phyloP scores from a whole-genome alignment of 176 grass and related monocot species.

The Raddia guianensis region DNA sequence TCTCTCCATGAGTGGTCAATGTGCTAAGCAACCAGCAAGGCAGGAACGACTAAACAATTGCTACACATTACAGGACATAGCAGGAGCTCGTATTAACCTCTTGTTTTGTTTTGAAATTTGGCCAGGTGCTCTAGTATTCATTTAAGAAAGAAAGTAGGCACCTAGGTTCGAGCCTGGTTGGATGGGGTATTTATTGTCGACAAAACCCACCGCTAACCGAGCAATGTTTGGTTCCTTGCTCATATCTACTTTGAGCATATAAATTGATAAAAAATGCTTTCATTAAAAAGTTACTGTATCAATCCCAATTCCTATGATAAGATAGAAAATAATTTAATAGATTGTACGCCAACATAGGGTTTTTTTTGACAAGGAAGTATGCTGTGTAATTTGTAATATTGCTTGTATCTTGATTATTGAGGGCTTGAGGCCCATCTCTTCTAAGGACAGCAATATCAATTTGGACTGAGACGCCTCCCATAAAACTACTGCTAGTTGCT shows the following conservation, averaged over 20 bases:
- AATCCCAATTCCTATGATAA: background rate
- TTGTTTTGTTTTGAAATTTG: no score
- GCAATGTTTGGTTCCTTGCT: background rate
- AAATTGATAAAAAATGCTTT: slow-evolving; percentile 23
- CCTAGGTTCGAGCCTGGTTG: no score
- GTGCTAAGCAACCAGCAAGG: slow-evolving; percentile 26
- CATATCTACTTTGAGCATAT: slow-evolving; percentile 14
- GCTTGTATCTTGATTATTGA: background rate
- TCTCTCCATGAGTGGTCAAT: background rate
- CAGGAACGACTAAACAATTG: slow-evolving; percentile 23
- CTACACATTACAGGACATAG: background rate
- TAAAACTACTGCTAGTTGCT: background rate
- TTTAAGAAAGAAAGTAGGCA: no score
- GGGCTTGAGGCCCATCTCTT: background rate
- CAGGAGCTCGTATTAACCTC: slow-evolving; percentile 13
- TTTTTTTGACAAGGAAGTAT: background rate
- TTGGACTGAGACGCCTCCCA: slow-evolving; percentile 3
- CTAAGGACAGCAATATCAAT: slow-evolving; percentile 1
- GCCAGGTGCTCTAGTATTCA: no score
- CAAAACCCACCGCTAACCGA: no score
- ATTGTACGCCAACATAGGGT: slow-evolving; percentile 7
- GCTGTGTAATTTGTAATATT: background rate
- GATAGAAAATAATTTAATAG: background rate
- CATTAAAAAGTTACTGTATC: slow-evolving; percentile 1
- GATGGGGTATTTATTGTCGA: no score